Conservation (phyloP, 148 eudicot species). For the Suaeda aralocaspica region DNA sequence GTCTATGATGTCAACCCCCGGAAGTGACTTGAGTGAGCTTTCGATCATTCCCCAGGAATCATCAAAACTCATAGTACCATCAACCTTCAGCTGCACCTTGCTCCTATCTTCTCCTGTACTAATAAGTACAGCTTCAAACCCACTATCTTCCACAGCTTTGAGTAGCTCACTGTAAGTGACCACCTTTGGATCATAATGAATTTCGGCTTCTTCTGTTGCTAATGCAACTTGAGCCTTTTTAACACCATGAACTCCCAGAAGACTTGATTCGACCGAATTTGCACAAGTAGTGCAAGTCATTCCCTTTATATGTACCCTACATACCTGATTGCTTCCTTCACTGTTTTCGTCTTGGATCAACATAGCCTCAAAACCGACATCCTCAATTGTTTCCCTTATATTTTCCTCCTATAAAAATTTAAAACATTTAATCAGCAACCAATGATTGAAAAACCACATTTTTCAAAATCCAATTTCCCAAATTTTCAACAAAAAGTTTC, state of each 20-base stretch:
- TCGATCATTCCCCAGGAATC: constrained; percentile 46
- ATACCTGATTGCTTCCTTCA: constrained; percentile 47
- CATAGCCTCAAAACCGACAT: constrained; percentile 59
- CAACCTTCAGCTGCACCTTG: constrained; percentile 59
- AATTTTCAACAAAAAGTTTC: no score
- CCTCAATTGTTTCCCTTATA: constrained; percentile 52
- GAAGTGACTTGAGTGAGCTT: constrained; percentile 61
- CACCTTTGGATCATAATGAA: constrained; percentile 62
- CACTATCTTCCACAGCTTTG: constrained; percentile 56
- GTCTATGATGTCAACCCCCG: constrained; percentile 61
- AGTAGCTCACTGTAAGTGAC: constrained; percentile 45
- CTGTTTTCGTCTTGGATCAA: constrained; percentile 45
- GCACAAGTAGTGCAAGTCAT: constrained; percentile 90
- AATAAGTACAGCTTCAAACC: constrained; percentile 69
- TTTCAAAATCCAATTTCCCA: not conserved
- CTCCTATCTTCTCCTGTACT: constrained; percentile 72
- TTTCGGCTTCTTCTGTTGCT: constrained; percentile 81
- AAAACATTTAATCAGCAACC: not conserved
- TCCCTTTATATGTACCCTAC: constrained; percentile 66
- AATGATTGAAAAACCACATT: not conserved
- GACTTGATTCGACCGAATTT: constrained; percentile 58
- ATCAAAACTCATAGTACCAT: constrained; percentile 42
- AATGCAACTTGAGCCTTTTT: constrained; percentile 73
- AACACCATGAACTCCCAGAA: constrained; percentile 56
- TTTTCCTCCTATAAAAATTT: constrained; percentile 34